phyloP scores from a whole-genome alignment of 371 early-diverging fungal species.

The Mortierella sp. region DNA sequence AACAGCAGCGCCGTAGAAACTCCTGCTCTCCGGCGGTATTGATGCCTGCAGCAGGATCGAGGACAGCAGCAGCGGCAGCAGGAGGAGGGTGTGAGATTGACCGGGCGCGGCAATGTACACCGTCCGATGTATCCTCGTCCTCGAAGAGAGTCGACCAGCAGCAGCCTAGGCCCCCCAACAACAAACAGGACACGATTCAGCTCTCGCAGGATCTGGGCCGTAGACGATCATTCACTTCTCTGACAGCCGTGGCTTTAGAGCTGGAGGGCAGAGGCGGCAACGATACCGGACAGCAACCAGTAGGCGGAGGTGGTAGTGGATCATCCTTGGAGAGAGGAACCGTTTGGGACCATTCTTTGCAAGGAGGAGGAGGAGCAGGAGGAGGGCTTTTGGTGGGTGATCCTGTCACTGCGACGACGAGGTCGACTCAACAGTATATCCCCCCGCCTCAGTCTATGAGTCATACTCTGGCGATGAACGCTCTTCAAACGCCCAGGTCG shows the following conservation, averaged over 20 bases:
- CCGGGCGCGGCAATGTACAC: neutral
- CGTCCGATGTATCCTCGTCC: neutral
- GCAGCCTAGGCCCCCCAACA: conserved; percentile 6
- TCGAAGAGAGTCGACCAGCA: conserved; percentile 9
- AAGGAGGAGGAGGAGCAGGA: conserved; percentile 5
- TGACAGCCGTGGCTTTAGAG: conserved; percentile 54
- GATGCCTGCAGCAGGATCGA: conserved; percentile 13
- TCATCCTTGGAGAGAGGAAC: neutral
- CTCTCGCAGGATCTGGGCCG: conserved; percentile 21
- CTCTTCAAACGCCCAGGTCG: conserved; percentile 24
- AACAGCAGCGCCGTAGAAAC: conserved; percentile 3
- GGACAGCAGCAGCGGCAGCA: neutral
- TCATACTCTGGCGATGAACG: conserved; percentile 15
- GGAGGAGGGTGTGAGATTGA: neutral
- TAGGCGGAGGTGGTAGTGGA: neutral
- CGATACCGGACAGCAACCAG: neutral
- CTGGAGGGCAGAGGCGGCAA: conserved; percentile 21
- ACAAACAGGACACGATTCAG: conserved; percentile 26
- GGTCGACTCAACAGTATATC: neutral
- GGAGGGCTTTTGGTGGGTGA: neutral
- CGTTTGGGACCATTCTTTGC: too few species aligned
- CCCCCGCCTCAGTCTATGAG: neutral
- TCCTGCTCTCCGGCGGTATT: conserved; percentile 5
- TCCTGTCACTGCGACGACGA: neutral
- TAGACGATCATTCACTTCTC: conserved; percentile 32